phyloP scores from a whole-genome alignment of 441 rosid genomes.

The Gossypium davidsonii region DNA sequence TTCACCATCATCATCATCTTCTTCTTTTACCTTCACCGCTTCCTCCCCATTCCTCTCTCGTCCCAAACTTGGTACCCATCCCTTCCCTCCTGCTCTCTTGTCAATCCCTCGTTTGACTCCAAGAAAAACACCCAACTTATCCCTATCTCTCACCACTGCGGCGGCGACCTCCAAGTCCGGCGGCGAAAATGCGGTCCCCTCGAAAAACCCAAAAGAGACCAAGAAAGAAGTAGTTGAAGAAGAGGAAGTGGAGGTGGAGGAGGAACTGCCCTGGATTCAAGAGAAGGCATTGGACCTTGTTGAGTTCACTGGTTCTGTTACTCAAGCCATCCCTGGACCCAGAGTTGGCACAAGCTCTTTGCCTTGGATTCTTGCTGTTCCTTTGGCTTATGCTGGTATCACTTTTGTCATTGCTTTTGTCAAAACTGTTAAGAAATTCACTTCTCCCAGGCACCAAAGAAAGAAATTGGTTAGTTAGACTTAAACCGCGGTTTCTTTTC shows the following conservation, averaged over 20 bases:
- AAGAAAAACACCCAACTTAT: slow-evolving; percentile 15
- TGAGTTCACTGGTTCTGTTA: slow-evolving; percentile 91
- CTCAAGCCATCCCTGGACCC: slow-evolving; percentile 93
- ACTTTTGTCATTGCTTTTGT: slow-evolving; percentile 75
- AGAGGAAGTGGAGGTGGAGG: slow-evolving; percentile 58
- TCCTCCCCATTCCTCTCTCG: slow-evolving; percentile 16
- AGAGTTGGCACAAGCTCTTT: slow-evolving; percentile 80
- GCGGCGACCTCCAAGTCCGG: slow-evolving; percentile 27
- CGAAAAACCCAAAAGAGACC: slow-evolving; percentile 12
- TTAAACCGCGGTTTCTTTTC: neutral
- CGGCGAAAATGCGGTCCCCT: slow-evolving; percentile 17
- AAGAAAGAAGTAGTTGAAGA: slow-evolving; percentile 26
- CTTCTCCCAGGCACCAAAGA: slow-evolving; percentile 68
- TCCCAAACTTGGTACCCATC: slow-evolving; percentile 18
- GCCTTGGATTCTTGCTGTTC: slow-evolving; percentile 90
- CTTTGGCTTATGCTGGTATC: slow-evolving; percentile 64
- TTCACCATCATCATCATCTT: neutral
- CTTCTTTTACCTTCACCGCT: slow-evolving; percentile 14
- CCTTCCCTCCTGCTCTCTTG: slow-evolving; percentile 14
- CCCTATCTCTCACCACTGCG: slow-evolving; percentile 18
- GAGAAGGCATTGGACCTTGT: slow-evolving; percentile 89
- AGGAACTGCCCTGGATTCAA: slow-evolving; percentile 86
- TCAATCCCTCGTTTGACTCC: slow-evolving; percentile 13
- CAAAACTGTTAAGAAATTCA: slow-evolving; percentile 64
- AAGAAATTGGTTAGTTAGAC: slow-evolving; percentile 49